phyloP scores from a whole-genome alignment of 2,329 filamentous ascomycete species.

The Lachnellula subtilissima region DNA sequence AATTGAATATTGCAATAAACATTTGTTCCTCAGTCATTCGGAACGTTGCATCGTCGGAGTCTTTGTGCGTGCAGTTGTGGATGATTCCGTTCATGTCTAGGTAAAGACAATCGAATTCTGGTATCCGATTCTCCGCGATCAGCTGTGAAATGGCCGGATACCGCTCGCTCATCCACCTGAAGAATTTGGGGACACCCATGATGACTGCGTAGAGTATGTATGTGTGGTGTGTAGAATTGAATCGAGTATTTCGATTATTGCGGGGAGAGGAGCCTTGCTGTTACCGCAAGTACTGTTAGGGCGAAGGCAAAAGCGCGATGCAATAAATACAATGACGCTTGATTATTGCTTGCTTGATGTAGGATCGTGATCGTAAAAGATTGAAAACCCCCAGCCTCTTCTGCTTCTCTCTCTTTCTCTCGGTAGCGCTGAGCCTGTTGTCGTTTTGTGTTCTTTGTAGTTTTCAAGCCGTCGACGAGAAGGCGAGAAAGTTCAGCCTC shows the following conservation, averaged over 20 bases:
- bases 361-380: not conserved
- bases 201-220: slow-evolving; percentile 9
- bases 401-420: slow-evolving; percentile 6
- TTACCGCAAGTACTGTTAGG: slow-evolving; percentile 24
- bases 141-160: slow-evolving; percentile 98
- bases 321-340: not conserved
- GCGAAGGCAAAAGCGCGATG: slow-evolving; percentile 3
- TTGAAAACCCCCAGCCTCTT: not conserved
- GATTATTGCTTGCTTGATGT: not conserved
- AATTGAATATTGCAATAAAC: slow-evolving; percentile 99
- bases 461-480: not conserved
- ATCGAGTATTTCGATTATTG: slow-evolving; percentile 6
- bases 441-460: slow-evolving; percentile 8
- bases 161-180: slow-evolving; percentile 93
- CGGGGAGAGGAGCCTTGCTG: slow-evolving; percentile 20
- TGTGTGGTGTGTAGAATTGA: slow-evolving; percentile 7
- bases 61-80: slow-evolving; percentile 98
- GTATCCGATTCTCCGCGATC: slow-evolving; percentile 97
- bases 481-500: slow-evolving; percentile 1
- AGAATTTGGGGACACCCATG: slow-evolving; percentile 51
- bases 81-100: slow-evolving; percentile 99
- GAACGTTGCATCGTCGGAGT: slow-evolving; percentile 85
- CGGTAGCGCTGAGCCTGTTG: slow-evolving; percentile 11
- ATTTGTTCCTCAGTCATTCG: slow-evolving; percentile 96
- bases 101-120: slow-evolving; percentile 97